These are phyloP conservation scores for Blakeslea trispora DNA, from an alignment of 371 early-diverging fungal genomes.

Conservation along the genomic window DNA sequence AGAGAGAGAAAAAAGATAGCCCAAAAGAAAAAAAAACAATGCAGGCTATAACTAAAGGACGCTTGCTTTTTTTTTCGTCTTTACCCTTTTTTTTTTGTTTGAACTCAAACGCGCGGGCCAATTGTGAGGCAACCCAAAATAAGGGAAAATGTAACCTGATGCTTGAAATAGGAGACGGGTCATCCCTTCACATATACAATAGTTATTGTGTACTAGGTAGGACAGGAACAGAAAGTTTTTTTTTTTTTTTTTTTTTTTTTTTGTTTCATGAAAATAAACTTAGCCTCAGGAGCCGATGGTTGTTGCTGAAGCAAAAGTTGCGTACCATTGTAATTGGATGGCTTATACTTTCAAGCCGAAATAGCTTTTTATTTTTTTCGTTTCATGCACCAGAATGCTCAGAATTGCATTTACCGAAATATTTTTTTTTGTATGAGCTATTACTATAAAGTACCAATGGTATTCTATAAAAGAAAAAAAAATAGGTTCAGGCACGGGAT, in stretches of 20 bases:
- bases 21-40: constrained; percentile 5
- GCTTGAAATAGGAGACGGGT: constrained; percentile 13
- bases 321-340: no score
- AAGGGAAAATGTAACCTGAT: constrained; percentile 14
- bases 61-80: no score
- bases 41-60: background rate
- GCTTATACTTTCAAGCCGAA: no score
- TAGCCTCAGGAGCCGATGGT: no score
- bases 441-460: background rate
- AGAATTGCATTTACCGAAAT: no score
- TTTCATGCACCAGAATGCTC: no score
- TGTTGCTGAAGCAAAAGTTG: no score
- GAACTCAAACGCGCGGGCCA: constrained; percentile 24
- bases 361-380: no score
- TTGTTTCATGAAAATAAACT: background rate
- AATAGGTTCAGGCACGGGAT: background rate
- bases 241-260: constrained; percentile 1
- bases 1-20: background rate
- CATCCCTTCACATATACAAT: constrained; percentile 10
- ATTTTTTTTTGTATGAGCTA: no score
- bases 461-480: background rate
- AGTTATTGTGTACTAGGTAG: constrained; percentile 10
- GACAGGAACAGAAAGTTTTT: constrained; percentile 3
- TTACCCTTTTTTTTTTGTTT: background rate
- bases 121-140: constrained; percentile 14